Conservation (phyloP, 2,329 filamentous ascomycete species). For the Fusarium tuaranense region DNA sequence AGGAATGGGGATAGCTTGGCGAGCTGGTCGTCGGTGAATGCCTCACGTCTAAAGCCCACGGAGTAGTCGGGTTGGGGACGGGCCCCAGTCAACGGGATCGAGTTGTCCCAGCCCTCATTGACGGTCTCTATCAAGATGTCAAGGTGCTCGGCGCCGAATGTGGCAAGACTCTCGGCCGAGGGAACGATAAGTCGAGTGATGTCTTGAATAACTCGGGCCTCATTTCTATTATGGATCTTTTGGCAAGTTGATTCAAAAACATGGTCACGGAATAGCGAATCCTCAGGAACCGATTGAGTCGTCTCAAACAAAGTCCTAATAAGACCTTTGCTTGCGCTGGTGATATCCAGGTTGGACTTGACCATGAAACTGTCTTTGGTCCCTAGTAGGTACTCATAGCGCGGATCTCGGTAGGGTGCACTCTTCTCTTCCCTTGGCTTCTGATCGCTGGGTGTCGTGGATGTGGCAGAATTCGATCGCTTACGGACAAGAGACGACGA, state of each 20-base stretch:
- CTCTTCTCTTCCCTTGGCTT: conserved; percentile 54
- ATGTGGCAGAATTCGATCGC: conserved; percentile 12
- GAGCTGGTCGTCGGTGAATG: conserved; percentile 58
- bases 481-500: neutral
- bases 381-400: conserved; percentile 51
- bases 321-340: conserved; percentile 44
- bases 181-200: conserved; percentile 52
- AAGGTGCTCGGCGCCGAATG: neutral
- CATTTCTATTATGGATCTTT: conserved; percentile 49
- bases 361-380: conserved; percentile 54
- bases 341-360: conserved; percentile 48
- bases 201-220: conserved; percentile 52
- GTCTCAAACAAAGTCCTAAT: neutral
- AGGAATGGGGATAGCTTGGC: conserved; percentile 54
- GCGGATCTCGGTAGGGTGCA: conserved; percentile 49
- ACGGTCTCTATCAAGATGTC: neutral
- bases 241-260: conserved; percentile 51
- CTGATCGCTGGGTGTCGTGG: conserved; percentile 52
- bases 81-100: conserved; percentile 48
- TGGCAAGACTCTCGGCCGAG: conserved; percentile 51
- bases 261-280: conserved; percentile 53
- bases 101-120: neutral
- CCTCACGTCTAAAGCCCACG: conserved; percentile 54
- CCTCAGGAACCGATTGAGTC: conserved; percentile 31
- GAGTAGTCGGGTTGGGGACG: conserved; percentile 59